phyloP scores from a whole-genome alignment of 2,329 filamentous ascomycete species.

The Sclerotinia minor region DNA sequence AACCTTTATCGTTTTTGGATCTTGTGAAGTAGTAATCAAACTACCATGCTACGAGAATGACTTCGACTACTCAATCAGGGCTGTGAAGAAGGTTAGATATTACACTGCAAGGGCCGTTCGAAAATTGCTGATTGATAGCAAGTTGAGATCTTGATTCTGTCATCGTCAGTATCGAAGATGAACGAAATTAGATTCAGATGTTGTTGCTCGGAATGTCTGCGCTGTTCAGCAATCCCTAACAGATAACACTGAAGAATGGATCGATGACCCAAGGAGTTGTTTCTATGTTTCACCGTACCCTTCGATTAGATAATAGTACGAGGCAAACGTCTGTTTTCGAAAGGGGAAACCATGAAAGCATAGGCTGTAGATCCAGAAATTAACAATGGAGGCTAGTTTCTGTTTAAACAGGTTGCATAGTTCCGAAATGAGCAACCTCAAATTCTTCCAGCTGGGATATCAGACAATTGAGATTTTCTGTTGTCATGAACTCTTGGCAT shows the following conservation, averaged over 20 bases:
- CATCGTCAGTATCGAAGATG: background rate
- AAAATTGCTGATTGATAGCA: background rate
- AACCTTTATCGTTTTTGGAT: background rate
- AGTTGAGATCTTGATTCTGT: background rate
- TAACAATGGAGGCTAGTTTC: background rate
- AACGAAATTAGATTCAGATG: background rate
- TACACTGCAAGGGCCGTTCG: background rate
- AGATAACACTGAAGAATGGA: background rate
- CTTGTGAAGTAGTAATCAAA: background rate
- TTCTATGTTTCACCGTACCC: background rate
- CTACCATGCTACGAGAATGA: background rate
- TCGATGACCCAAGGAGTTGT: constrained; percentile 15
- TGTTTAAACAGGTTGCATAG: background rate
- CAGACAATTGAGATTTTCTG: background rate
- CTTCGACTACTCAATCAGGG: background rate
- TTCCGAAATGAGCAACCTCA: background rate
- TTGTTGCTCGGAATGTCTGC: background rate
- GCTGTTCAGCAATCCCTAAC: background rate
- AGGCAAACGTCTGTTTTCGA: background rate
- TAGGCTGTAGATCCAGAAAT: background rate
- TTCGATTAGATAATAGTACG: background rate
- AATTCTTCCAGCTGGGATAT: too few relatives aligned
- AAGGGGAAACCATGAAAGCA: too few relatives aligned
- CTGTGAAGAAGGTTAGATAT: background rate
- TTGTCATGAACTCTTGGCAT: constrained; percentile 6